Evolutionary conservation across 2,329 filamentous ascomycete genomes (phyloP), one percentile per base, ranked within the genome.

Genomic region (Diaporthe ampelina): DNA sequence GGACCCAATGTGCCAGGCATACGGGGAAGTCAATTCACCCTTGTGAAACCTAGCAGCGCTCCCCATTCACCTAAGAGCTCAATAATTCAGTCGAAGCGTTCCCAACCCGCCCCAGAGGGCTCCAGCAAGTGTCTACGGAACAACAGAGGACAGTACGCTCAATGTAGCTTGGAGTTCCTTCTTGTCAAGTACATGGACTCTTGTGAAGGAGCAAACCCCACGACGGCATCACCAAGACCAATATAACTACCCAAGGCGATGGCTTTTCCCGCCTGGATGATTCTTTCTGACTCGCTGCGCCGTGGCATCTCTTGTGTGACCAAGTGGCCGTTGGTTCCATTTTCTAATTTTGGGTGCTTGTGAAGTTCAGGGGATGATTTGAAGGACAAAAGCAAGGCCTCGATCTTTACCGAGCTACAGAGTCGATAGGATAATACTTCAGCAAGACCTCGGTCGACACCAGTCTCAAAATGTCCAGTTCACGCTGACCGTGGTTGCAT

Each of bases 111-210:
- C 48, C n/a, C 35, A 63, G 45, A n/a, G 21, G 8, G 9, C n/a
- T 3, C 43, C 40, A 32, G 40, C 24, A 50, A 32, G 59, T 17
- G 15, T 48, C 59, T 24, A 48, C 48, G 40, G 59, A 48, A 21
- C 43, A 17, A 15, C 59, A 63, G 3, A 63, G 58, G 40, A 45
- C 59, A 63, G 59, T 48, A 63, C 40, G 40, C 40, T 48, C 59
- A 32, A 5, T 63, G 43, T 48, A 29, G 59, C 19, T 21, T 40
- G 11, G 32, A 65, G 26, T n/a, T 35, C 26, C 26, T 40, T 45
- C 26, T 40, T 65, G 59, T 21, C 43, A 26, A 65, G 59, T 35
- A 50, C 43, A 50, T 65, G 13, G 59, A n/a, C 43, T 15, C 26
- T 48, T 40, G 50, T n/a, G 59, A 50, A 50, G 32, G 43, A 48